These are phyloP conservation scores for Macrotyloma uniflorum DNA, from an alignment of 306 rosid genomes.

Conservation along the genomic window DNA sequence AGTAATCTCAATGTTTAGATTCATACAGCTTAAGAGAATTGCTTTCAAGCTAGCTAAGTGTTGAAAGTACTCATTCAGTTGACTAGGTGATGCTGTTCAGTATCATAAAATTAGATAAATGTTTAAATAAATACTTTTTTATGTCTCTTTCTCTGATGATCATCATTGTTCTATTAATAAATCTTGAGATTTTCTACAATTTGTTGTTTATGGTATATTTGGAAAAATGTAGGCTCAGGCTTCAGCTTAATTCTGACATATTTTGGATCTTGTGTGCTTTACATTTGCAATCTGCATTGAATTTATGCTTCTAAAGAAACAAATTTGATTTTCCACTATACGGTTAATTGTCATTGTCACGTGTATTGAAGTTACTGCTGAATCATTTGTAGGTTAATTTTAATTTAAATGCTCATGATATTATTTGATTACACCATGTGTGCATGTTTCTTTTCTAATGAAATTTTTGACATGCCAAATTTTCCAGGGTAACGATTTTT, in stretches of 20 bases:
- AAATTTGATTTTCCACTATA: constrained; percentile 8
- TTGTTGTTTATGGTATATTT: constrained; percentile 1
- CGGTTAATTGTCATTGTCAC: constrained; percentile 15
- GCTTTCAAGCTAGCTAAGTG: constrained; percentile 11
- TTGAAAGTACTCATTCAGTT: constrained; percentile 8
- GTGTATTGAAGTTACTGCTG: constrained; percentile 22
- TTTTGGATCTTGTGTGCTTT: constrained; percentile 31
- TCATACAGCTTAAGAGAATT: neutral
- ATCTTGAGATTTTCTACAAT: neutral
- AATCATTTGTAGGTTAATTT: constrained; percentile 28
- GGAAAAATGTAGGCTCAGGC: neutral
- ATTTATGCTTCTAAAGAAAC: constrained; percentile 25
- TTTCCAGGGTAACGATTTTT: constrained; percentile 69
- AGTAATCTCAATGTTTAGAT: neutral
- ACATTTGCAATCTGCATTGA: constrained; percentile 21
- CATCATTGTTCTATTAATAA: neutral
- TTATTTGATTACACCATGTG: constrained; percentile 13
- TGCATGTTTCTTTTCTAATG: constrained; percentile 12
- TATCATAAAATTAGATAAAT: neutral
- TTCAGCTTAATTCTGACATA: neutral
- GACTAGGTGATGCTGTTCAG: neutral
- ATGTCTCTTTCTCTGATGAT: constrained; percentile 14
- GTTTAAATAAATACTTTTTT: neutral
- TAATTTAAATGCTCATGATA: constrained; percentile 19
- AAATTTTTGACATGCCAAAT: constrained; percentile 29